Percentiles rank a stretch among this genome's conserved stretches.
phyloP scores from a whole-genome alignment of 306 rosid genomes.

The Medicago lupulina region DNA sequence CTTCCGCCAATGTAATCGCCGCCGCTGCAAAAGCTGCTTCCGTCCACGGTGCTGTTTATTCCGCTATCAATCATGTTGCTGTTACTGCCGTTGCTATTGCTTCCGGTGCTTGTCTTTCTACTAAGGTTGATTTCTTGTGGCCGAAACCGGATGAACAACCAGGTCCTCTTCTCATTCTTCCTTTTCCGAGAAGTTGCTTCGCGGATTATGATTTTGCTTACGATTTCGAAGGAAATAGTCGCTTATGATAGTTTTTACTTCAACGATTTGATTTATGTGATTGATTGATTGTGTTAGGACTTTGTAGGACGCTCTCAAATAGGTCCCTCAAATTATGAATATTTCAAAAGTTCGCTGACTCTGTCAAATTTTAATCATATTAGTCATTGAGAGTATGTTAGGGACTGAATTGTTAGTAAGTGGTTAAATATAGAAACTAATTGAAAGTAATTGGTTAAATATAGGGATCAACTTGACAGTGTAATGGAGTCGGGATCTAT shows the following conservation, averaged over 20 bases:
- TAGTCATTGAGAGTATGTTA: too few relatives aligned
- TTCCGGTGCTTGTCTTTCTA: slow-evolving; percentile 97
- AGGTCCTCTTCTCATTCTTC: slow-evolving; percentile 49
- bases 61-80: slow-evolving; percentile 94
- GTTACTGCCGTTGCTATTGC: slow-evolving; percentile 97
- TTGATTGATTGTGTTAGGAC: slow-evolving; percentile 16
- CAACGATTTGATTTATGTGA: neutral
- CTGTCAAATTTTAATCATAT: too few relatives aligned
- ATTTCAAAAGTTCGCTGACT: too few relatives aligned
- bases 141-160: slow-evolving; percentile 85
- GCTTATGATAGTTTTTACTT: neutral
- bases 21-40: slow-evolving; percentile 73
- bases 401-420: too few relatives aligned
- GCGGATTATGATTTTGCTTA: slow-evolving; percentile 5
- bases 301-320: too few relatives aligned
- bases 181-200: neutral
- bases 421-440: too few relatives aligned
- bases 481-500: too few relatives aligned
- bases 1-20: slow-evolving; percentile 81
- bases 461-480: too few relatives aligned
- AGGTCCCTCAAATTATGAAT: too few relatives aligned
- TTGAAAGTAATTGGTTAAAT: too few relatives aligned
- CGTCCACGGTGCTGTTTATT: slow-evolving; percentile 82
- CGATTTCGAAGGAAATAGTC: neutral
- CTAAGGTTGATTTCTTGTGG: slow-evolving; percentile 93